Percentiles rank a stretch among this genome's conserved stretches.
Evolutionary conservation across 139 green algal genomes (phyloP).

Genomic region (Closterium sp.): DNA sequence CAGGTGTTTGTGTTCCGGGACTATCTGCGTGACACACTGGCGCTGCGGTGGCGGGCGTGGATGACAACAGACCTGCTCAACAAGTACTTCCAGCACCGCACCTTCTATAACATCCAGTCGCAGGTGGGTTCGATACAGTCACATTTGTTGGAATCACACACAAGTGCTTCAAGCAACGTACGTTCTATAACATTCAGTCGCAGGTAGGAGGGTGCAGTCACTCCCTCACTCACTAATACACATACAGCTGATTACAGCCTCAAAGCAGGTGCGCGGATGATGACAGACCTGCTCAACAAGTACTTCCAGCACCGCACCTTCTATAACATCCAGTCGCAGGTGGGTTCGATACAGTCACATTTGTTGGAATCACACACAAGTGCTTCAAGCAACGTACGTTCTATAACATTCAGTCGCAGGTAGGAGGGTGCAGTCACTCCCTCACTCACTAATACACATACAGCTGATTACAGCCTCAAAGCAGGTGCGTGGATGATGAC

Average conservation of each 20-base stretch:
- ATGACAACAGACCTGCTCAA: conserved; percentile 75
- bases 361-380: conserved; percentile 34
- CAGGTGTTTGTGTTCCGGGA: conserved; percentile 85
- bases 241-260: not conserved
- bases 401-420: conserved; percentile 71
- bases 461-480: not conserved
- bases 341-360: not conserved
- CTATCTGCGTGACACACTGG: conserved; percentile 79
- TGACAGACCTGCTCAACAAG: conserved; percentile 62
- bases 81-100: conserved; percentile 82
- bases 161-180: conserved; percentile 81
- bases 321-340: conserved; percentile 78
- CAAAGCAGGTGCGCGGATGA: conserved; percentile 78
- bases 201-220: too few relatives aligned
- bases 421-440: too few relatives aligned
- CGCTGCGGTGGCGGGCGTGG: conserved; percentile 93
- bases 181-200: conserved; percentile 82
- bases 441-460: too few relatives aligned
- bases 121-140: not conserved
- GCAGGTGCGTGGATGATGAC: conserved; percentile 82
- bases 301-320: conserved; percentile 89
- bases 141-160: not conserved
- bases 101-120: conserved; percentile 89
- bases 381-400: conserved; percentile 89
- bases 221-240: too few relatives aligned